Base-by-base conservation (phyloP, 257 asterid genomes). In the Salvia hispanica region DNA sequence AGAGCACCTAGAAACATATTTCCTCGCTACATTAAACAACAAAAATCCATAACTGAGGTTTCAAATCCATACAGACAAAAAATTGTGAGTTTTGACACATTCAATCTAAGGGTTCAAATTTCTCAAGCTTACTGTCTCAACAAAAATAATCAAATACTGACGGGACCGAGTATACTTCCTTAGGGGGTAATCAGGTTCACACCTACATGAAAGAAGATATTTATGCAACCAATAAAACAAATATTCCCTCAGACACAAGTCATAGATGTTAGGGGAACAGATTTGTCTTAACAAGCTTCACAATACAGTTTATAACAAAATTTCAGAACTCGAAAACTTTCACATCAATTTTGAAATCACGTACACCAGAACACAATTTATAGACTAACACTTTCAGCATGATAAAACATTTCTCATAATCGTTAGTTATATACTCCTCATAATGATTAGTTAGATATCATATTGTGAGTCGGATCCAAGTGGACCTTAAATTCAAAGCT, bases 391-490 rank as follows among this genome's bases (percentile, higher is more conserved):
- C 55, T 47, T 9, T 12, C 4, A 21, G 36, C 47, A 71, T 52
- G 12, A 61, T 6, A 72, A 59, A 62, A 55, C 0, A 15, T 18
- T 72, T 12, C 28, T 34, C 6, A 16, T 28, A 55, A 42, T 16
- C 21, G 43, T 2, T 15, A 25, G 6, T 43, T 44, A 21, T 2
- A 25, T 25, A 25, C 3, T 72, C 9, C 28, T 34, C 6, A 16
- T 28, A 55, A 42, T 16, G n/a, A 34, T 2, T 15, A 25, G 6
- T 43, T 44, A 21, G 53, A 58, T 16, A 28, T 28, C 55, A 37
- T 10, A 64, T 18, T 13, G 59, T 37, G 63, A 16, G 18, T 61
- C 57, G 39, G 42, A 68, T 15, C 42, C 40, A 62, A 66, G n/a
- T 2, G 46, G 54, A 25, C 39, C 48, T 42, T 31, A 42, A 12